Base-by-base conservation (phyloP, 2,329 filamentous ascomycete species). In the Aspergillus pseudonomiae region DNA sequence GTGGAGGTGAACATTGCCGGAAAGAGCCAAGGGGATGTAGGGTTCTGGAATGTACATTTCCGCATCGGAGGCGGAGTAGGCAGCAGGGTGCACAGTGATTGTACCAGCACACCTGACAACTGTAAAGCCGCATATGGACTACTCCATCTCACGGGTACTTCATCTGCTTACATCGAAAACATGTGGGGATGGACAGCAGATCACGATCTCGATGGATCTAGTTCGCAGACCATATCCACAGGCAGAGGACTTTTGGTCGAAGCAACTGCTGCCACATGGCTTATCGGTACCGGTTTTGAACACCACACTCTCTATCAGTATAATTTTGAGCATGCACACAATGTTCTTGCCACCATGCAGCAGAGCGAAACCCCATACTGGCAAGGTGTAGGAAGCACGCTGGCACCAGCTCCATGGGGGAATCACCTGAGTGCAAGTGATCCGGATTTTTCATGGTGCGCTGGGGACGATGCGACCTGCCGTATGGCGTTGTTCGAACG, bases 131-230 rank as follows among this genome's bases (percentile, higher is more conserved):
- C 83, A 1, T 84, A 79, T 62, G 71, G 81, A 3, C 72, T 84
- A 59, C 72, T 88, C 36, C 84, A 88, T 67, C 74, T 87, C 11
- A 81, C 80, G 0, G 63, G 73, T 9, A 75, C 75, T 0, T 80
- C 80, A 0, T 80, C 80, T 0, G 80, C 80, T 9, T 86, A 86
- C 67, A 78, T 86, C 54, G 85, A 88, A 69, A 85, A 86, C 69
- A 74, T 82, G 63, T 81, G 81, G 81, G 73, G 78, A 26, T 84
- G 81, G 81, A 82, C 78, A 19, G 78, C 80, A 16, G 69, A 83
- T 66, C 82, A 84, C 73, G 81, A 82, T 63, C 76, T 87, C 19
- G 78, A 82, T 55, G 82, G 82, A 12, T 61, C 62, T 21, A 67
- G 69, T 12, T 61, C 52, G 6, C 67, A 69, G 10, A 69, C 73